Evolutionary conservation across 108 stramenopile genomes (phyloP), one percentile per base, ranked within the genome.

Genomic region (Hondaea fermentalgiana): DNA sequence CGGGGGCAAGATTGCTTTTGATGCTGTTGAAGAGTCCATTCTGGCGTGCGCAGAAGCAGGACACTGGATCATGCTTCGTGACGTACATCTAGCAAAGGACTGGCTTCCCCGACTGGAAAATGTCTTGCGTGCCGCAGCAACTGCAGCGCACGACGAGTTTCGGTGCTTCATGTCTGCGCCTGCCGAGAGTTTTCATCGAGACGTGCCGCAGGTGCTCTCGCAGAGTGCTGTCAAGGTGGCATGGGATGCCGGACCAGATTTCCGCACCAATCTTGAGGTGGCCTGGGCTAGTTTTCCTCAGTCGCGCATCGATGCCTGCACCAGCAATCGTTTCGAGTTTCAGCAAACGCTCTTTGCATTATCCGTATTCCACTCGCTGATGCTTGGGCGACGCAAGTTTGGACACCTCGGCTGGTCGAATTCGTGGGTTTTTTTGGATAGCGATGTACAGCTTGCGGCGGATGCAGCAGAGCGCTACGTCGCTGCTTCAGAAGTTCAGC

Each of bases 41-140:
- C 90, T 92, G 43, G 87, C 87, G 25, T 93, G 92, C 35, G 95
- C 95, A 12, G 93, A 93, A 87, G 90, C 93, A 47, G 96, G 96
- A 5, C 95, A 95, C 25, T 96, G 96, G 96, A 94, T 96, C 45
- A 95, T 96, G 95, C 94, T 96, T 25, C 95, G 96, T 89, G 96
- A 96, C 72, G 94, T 95, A 57, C 96, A 96, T 88, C 88, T 96
- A 57, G 96, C 96, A 95, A 93, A 93, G 71, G 91, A 92, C 35
- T 96, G 95, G 96, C 95, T 96, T 3, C 95, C 95, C 6, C 90
- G 71, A 57, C 90, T 96, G 5, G 96, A 96, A 87, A 89, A 95
- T 3, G 60, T 96, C 88, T 88, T 96, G 44, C 95, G 95, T 76
- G 93, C 94, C 5, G 95, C 95, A 25, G 69, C 93, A 21, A 93